Evolutionary conservation across 768 basidiomycete species (phyloP).

Genomic region (Mycena kentingensis): DNA sequence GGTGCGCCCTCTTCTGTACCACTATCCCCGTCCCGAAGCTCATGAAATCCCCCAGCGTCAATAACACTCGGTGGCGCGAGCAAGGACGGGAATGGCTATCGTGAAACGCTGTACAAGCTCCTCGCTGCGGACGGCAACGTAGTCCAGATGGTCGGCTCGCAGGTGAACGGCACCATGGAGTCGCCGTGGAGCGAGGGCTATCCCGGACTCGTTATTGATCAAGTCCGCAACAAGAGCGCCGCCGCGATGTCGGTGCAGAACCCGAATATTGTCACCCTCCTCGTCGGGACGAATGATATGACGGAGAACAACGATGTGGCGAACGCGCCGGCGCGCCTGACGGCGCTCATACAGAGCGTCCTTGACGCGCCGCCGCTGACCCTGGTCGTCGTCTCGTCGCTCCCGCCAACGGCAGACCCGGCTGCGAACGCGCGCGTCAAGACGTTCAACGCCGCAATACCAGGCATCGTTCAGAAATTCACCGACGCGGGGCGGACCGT

Average conservation of each 20-base stretch:
- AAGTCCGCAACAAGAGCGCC: not conserved
- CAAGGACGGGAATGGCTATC: not conserved
- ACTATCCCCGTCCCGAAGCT: not conserved
- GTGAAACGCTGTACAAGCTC: not conserved
- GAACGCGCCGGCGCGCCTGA: not conserved
- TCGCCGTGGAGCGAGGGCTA: not conserved
- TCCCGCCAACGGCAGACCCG: not conserved
- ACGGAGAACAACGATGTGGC: not conserved
- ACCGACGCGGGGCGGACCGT: not conserved
- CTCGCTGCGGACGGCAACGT: not conserved
- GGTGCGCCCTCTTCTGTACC: not conserved
- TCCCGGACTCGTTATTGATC: not conserved
- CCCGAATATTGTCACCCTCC: not conserved
- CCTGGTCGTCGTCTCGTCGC: not conserved
- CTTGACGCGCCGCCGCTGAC: too few relatives aligned
- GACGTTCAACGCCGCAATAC: not conserved
- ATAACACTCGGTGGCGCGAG: not conserved
- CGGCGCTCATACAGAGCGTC: not conserved
- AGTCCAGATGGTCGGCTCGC: not conserved
- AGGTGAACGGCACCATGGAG: not conserved
- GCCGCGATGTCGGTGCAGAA: not conserved
- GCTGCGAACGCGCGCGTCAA: not conserved
- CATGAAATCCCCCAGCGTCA: not conserved
- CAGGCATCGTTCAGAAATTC: not conserved
- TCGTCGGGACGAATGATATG: conserved; percentile 3